A percentile compares a stretch with the other conserved stretches of the same genome.
Conservation (phyloP, 2,329 filamentous ascomycete genomes). For the Hypoxylon sp. region DNA sequence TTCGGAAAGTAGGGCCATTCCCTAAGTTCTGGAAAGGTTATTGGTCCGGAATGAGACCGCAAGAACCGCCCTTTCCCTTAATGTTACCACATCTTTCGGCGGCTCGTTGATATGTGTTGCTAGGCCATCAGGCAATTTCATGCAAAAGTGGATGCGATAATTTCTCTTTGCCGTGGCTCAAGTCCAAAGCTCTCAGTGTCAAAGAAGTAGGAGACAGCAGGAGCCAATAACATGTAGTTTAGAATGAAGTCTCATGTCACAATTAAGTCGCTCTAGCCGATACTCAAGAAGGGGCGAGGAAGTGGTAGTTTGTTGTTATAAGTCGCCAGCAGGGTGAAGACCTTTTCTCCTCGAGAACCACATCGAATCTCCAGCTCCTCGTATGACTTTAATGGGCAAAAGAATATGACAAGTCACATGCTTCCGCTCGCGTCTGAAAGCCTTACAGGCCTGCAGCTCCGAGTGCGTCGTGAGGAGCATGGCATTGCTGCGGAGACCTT, state of each 20-base stretch:
- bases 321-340: conserved; percentile 21
- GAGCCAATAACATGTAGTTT: conserved; percentile 34
- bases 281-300: conserved; percentile 7
- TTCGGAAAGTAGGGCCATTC: too few relatives aligned
- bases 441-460: conserved; percentile 24
- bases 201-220: conserved; percentile 22
- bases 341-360: conserved; percentile 16
- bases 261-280: conserved; percentile 7
- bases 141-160: conserved; percentile 23
- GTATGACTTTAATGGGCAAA: conserved; percentile 11
- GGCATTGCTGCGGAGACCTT: conserved; percentile 25
- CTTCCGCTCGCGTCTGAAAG: conserved; percentile 33
- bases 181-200: conserved; percentile 17
- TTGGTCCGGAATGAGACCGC: conserved; percentile 28
- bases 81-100: conserved; percentile 34
- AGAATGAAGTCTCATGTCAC: conserved; percentile 29
- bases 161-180: conserved; percentile 18
- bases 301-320: too few relatives aligned
- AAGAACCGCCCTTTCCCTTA: neutral
- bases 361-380: conserved; percentile 17
- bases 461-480: conserved; percentile 32
- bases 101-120: conserved; percentile 19
- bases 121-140: conserved; percentile 17
- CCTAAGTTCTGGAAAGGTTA: too few relatives aligned
- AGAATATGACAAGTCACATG: conserved; percentile 43